Conservation (phyloP, 371 early-diverging fungal genomes). For the Circinella minor region DNA sequence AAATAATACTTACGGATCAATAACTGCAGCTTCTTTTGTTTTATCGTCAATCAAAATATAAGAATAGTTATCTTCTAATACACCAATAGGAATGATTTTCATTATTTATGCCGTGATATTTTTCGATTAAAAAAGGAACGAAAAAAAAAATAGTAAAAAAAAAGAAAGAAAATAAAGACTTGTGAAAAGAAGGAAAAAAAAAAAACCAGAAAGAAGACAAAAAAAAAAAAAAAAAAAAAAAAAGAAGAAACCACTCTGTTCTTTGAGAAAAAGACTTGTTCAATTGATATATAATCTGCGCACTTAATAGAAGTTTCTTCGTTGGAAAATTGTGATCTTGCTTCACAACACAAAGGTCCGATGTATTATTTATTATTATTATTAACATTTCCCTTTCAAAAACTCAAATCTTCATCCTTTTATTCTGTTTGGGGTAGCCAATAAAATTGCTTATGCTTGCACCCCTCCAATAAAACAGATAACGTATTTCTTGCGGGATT, state of each 20-base stretch:
- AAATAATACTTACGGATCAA: slow-evolving; percentile 50
- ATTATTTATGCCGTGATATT: slow-evolving; percentile 7
- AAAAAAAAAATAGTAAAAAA: background rate
- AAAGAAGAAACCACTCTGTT: background rate
- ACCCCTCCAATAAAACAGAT: no score
- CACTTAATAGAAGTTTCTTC: slow-evolving; percentile 20
- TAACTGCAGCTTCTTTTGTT: slow-evolving; percentile 62
- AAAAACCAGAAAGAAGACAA: background rate
- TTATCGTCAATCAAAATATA: slow-evolving; percentile 78
- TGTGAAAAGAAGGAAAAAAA: background rate
- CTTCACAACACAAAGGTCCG: slow-evolving; percentile 5
- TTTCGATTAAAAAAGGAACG: background rate
- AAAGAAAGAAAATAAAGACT: background rate
- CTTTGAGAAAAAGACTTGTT: background rate
- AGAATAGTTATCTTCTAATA: slow-evolving; percentile 57
- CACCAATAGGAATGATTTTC: slow-evolving; percentile 36
- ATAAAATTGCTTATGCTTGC: no score
- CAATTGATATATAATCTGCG: slow-evolving; percentile 14
- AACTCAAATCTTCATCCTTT: no score
- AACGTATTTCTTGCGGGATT: no score
- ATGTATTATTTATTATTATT: background rate
- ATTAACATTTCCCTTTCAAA: background rate
- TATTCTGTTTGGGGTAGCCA: no score
- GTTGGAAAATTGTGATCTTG: slow-evolving; percentile 14
- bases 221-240: slow-evolving; percentile 8